Percentiles rank a stretch among this genome's conserved stretches.
Conservation (phyloP, 441 rosid genomes). For the Manihot esculenta region DNA sequence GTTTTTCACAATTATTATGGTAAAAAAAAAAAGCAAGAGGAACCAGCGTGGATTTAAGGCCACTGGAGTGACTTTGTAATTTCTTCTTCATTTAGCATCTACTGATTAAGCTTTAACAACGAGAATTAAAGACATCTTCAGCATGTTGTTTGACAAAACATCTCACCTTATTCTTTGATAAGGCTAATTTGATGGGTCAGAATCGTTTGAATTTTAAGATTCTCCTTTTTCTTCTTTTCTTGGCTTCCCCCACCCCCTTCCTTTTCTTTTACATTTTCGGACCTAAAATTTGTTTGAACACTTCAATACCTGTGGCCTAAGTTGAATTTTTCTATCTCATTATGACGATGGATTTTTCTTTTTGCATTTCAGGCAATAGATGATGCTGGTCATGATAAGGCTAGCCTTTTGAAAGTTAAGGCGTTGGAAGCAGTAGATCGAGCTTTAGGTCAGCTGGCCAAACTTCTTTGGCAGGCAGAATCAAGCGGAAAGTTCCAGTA, state of each 20-base stretch:
- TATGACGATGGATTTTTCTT: constrained; percentile 8
- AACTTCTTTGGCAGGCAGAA: constrained; percentile 83
- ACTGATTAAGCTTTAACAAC: neutral
- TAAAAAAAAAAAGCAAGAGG: too few species aligned
- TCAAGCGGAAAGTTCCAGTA: constrained; percentile 52
- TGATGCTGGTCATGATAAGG: constrained; percentile 97
- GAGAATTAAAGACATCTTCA: neutral
- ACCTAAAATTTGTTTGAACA: constrained; percentile 5
- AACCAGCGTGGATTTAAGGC: too few species aligned
- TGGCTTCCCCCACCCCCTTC: constrained; percentile 1
- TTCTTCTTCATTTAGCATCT: neutral
- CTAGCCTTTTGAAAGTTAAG: constrained; percentile 65
- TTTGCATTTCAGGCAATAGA: constrained; percentile 70
- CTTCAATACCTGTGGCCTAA: constrained; percentile 5
- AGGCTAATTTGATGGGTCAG: neutral
- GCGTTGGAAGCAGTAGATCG: constrained; percentile 79
- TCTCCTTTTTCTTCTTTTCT: neutral
- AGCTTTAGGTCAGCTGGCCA: constrained; percentile 80
- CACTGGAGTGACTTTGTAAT: neutral
- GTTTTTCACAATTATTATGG: neutral
- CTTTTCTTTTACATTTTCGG: neutral
- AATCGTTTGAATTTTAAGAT: neutral
- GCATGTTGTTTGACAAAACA: neutral
- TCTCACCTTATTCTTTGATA: neutral
- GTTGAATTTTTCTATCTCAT: constrained; percentile 2